phyloP scores from a whole-genome alignment of 106 monocot genomes.

The Dactylorhiza incarnata region DNA sequence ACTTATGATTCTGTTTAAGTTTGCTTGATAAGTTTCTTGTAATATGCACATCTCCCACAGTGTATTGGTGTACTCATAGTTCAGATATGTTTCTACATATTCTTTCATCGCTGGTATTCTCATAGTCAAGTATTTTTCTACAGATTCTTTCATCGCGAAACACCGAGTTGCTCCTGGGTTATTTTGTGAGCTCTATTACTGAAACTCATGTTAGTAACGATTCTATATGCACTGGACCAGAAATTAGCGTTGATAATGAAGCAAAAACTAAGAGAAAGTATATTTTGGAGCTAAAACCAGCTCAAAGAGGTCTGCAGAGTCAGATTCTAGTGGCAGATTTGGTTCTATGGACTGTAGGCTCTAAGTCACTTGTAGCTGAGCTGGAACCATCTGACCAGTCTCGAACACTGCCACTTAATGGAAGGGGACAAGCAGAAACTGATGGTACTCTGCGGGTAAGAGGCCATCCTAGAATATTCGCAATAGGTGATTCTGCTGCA shows the following conservation, averaged over 20 bases:
- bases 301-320: slow-evolving; percentile 62
- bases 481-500: slow-evolving; percentile 93
- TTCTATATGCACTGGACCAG: slow-evolving; percentile 16
- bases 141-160: slow-evolving; percentile 86
- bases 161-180: slow-evolving; percentile 70
- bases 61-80: not conserved
- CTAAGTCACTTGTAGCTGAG: slow-evolving; percentile 56
- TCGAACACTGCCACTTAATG: slow-evolving; percentile 53
- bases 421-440: slow-evolving; percentile 76
- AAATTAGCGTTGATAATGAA: slow-evolving; percentile 1
- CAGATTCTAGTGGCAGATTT: slow-evolving; percentile 69
- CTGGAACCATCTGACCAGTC: slow-evolving; percentile 36
- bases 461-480: slow-evolving; percentile 92
- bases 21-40: not conserved
- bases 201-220: slow-evolving; percentile 24
- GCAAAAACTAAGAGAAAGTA: slow-evolving; percentile 26
- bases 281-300: slow-evolving; percentile 79
- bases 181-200: slow-evolving; percentile 66
- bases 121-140: not conserved
- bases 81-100: too few species aligned
- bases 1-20: not conserved
- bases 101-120: not conserved
- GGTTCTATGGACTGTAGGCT: slow-evolving; percentile 93
- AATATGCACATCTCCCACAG: not conserved
- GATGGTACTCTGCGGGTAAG: slow-evolving; percentile 91